Conservation (phyloP, 1,284 basidiomycete species). For the Pisolithus thermaeus region DNA sequence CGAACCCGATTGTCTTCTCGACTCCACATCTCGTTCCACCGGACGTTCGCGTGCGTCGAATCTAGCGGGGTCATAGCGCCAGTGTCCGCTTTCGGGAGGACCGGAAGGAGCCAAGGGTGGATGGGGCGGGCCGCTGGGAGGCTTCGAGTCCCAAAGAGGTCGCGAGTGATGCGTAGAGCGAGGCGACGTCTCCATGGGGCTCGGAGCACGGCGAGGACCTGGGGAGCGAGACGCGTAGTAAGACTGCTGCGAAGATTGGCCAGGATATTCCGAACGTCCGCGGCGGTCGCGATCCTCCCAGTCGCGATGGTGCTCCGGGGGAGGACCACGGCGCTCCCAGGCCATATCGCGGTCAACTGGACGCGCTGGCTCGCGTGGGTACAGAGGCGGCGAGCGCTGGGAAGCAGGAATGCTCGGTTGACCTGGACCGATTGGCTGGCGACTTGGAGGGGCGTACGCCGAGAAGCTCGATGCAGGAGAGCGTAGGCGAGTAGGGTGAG, state of each 20-base stretch:
- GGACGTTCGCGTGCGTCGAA: conserved; percentile 28
- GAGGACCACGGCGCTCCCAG: conserved; percentile 50
- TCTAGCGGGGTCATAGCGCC: conserved; percentile 29
- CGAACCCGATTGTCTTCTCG: conserved; percentile 16
- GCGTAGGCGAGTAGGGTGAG: conserved; percentile 33
- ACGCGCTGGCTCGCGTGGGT: conserved; percentile 41
- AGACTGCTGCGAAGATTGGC: conserved; percentile 28
- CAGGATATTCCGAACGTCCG: conserved; percentile 43
- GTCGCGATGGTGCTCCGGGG: conserved; percentile 38
- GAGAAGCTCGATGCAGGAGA: conserved; percentile 45
- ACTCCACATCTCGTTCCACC: conserved; percentile 15
- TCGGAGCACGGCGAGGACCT: conserved; percentile 26
- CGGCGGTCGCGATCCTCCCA: conserved; percentile 44
- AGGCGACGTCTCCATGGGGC: conserved; percentile 49
- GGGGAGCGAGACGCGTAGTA: conserved; percentile 28
- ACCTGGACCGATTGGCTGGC: conserved; percentile 50
- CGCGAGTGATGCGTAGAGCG: conserved; percentile 35
- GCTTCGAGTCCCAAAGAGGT: conserved; percentile 29
- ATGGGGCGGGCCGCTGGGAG: conserved; percentile 20
- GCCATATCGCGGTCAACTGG: conserved; percentile 37
- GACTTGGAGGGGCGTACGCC: conserved; percentile 36
- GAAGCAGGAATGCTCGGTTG: conserved; percentile 34
- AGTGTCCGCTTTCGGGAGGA: conserved; percentile 21
- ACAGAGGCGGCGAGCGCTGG: conserved; percentile 53
- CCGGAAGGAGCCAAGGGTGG: conserved; percentile 18